Evolutionary conservation across 2,329 filamentous ascomycete genomes (phyloP).

Genomic region (Botrytis galanthina): DNA sequence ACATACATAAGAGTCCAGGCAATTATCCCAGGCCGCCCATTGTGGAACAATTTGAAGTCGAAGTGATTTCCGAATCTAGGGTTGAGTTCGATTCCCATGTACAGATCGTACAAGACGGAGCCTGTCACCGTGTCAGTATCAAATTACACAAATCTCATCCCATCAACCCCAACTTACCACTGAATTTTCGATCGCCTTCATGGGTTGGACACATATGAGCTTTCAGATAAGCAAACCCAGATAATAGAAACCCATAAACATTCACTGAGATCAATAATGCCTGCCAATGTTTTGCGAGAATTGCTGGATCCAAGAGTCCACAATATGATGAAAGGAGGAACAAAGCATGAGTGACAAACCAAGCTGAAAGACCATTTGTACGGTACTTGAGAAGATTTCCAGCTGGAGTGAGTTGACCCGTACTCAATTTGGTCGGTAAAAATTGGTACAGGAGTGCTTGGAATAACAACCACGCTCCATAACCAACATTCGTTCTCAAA

Average conservation of each 20-base stretch:
- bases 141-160: background rate
- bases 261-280: slow-evolving; percentile 43
- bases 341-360: slow-evolving; percentile 42
- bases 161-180: slow-evolving; percentile 34
- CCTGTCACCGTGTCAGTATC: slow-evolving; percentile 32
- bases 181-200: slow-evolving; percentile 45
- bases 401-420: slow-evolving; percentile 45
- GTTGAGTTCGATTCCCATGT: slow-evolving; percentile 49
- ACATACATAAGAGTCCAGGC: slow-evolving; percentile 48
- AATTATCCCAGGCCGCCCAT: slow-evolving; percentile 48
- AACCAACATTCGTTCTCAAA: slow-evolving; percentile 29
- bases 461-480: slow-evolving; percentile 40
- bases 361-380: slow-evolving; percentile 45
- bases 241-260: slow-evolving; percentile 39
- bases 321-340: slow-evolving; percentile 33
- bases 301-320: slow-evolving; percentile 41
- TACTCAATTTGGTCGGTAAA: slow-evolving; percentile 38
- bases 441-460: slow-evolving; percentile 40
- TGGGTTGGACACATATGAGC: slow-evolving; percentile 43
- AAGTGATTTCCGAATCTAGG: slow-evolving; percentile 44
- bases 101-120: slow-evolving; percentile 45
- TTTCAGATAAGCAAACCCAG: slow-evolving; percentile 41
- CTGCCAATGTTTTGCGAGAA: slow-evolving; percentile 45
- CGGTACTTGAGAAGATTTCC: slow-evolving; percentile 45
- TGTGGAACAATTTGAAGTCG: slow-evolving; percentile 49